These are phyloP conservation scores for Clarireedia homoeocarpa DNA, from an alignment of 2,329 filamentous ascomycete genomes.

Conservation along the genomic window DNA sequence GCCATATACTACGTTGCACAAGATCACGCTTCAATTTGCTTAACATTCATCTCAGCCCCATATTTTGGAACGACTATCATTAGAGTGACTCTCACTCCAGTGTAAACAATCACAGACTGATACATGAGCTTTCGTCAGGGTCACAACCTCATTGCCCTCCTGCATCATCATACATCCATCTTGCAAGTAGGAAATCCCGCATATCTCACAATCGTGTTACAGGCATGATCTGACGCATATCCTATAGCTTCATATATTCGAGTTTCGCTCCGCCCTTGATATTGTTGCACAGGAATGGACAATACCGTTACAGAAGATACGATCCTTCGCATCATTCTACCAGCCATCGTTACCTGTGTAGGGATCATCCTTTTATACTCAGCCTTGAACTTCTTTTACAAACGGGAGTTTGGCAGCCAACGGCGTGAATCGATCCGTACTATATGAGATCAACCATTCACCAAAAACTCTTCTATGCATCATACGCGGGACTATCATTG, in stretches of 20 bases:
- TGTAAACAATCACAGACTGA: not conserved
- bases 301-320: constrained; percentile 5
- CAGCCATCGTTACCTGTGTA: constrained; percentile 6
- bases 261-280: not conserved
- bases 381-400: constrained; percentile 8
- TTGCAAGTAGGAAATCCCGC: not conserved
- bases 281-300: not conserved
- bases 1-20: constrained; percentile 2
- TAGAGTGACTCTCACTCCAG: not conserved
- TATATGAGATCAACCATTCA: constrained; percentile 1
- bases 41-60: not conserved
- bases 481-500: not conserved
- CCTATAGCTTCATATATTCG: not conserved
- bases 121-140: not conserved
- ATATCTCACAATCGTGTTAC: not conserved
- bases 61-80: not conserved
- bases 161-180: constrained; percentile 4
- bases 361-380: constrained; percentile 6
- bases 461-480: not conserved
- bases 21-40: not conserved
- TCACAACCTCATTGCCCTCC: not conserved
- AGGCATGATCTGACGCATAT: not conserved
- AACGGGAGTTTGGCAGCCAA: constrained; percentile 8
- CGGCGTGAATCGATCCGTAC: constrained; percentile 1
- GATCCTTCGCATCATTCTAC: constrained; percentile 7